phyloP scores from a whole-genome alignment of 2,329 filamentous ascomycete genomes.

The Calonectria naviculata region DNA sequence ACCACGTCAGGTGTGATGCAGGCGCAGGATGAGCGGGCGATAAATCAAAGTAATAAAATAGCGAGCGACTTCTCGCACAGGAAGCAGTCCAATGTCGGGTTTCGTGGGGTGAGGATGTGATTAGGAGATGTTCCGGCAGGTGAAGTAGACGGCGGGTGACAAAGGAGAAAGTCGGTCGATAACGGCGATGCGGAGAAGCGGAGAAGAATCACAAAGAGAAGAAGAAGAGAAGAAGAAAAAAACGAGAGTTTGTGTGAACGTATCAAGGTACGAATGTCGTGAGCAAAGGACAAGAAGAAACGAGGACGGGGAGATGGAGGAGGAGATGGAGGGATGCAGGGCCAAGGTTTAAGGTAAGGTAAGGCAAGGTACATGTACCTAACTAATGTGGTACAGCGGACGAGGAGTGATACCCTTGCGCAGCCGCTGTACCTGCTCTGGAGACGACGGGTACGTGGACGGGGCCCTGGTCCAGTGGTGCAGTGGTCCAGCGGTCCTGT shows the following conservation, averaged over 20 bases:
- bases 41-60: conserved; percentile 11
- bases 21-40: conserved; percentile 15
- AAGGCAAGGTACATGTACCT: conserved; percentile 12
- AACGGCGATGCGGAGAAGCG: not conserved
- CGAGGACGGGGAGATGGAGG: conserved; percentile 8
- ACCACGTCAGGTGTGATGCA: conserved; percentile 13
- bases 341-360: conserved; percentile 25
- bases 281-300: conserved; percentile 15
- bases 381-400: not conserved
- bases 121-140: conserved; percentile 8
- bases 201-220: not conserved
- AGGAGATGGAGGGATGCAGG: conserved; percentile 13
- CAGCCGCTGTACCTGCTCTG: not conserved
- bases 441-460: conserved; percentile 10
- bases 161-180: conserved; percentile 10
- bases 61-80: conserved; percentile 23
- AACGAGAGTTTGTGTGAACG: conserved; percentile 12
- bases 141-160: conserved; percentile 4
- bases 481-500: not conserved
- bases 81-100: conserved; percentile 22
- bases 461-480: not conserved
- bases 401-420: conserved; percentile 12
- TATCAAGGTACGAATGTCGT: conserved; percentile 8
- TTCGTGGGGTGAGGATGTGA: conserved; percentile 34
- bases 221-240: not conserved